A percentile compares a stretch with the other conserved stretches of the same genome.
Evolutionary conservation across 345 rosid species (phyloP).

Genomic region (Raphanus sativus): DNA sequence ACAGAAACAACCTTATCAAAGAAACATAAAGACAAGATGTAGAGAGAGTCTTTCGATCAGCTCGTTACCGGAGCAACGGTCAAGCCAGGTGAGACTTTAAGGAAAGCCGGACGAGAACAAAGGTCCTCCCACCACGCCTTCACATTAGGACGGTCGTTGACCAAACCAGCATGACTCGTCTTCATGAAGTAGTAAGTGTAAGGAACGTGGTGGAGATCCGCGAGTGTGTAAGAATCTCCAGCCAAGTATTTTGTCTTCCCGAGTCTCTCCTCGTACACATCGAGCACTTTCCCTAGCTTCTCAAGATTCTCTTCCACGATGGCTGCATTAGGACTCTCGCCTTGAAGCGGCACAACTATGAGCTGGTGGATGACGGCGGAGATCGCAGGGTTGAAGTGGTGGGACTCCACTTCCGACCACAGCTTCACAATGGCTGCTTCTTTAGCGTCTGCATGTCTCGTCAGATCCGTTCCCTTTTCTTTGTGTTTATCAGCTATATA

Average conservation of each 20-base stretch:
- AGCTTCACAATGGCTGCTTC: constrained; percentile 61
- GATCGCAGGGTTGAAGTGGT: constrained; percentile 58
- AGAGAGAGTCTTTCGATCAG: constrained; percentile 4
- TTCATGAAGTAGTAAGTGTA: constrained; percentile 69
- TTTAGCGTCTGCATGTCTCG: constrained; percentile 42
- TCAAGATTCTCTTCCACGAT: constrained; percentile 50
- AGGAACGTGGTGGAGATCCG: constrained; percentile 73
- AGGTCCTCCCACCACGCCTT: constrained; percentile 91
- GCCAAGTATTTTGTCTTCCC: constrained; percentile 59
- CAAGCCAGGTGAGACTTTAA: constrained; percentile 58
- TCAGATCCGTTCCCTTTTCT: constrained; percentile 56
- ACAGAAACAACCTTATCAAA: neutral
- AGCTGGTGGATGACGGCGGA: constrained; percentile 52
- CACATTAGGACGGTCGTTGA: constrained; percentile 61
- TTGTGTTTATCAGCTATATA: constrained; percentile 62
- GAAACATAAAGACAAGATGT: neutral
- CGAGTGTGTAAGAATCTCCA: constrained; percentile 69
- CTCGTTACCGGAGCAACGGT: constrained; percentile 39
- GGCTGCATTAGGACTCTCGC: constrained; percentile 48
- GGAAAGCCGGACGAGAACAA: constrained; percentile 63
- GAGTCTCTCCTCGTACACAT: constrained; percentile 64
- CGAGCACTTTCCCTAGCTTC: constrained; percentile 63
- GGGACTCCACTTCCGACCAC: constrained; percentile 80
- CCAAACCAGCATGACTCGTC: constrained; percentile 47
- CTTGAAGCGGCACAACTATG: constrained; percentile 53